Evolutionary conservation across 1,139 yeast species (phyloP), one percentile per base, ranked within the genome.

Genomic region (Blastobotrys proliferans): DNA sequence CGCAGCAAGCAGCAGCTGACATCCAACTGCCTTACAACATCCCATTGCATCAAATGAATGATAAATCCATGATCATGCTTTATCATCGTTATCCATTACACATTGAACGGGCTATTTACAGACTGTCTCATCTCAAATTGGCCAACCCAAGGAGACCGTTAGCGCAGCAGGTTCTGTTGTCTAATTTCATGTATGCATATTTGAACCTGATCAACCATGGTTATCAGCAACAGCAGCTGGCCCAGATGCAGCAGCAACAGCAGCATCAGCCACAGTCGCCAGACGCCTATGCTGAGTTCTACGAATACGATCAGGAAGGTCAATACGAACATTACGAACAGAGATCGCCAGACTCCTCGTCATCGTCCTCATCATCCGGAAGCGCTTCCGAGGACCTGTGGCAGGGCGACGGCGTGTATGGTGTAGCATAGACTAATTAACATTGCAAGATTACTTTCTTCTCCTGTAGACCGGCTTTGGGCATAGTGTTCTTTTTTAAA

Each of bases 171-270:
- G 98, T 92, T 2, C 64, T 92, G 40, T 67, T 92, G 52, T 86
- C 96, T 45, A 94, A 94, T 62, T 92, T 92, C 74, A 92, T 92
- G 98, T 92, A 92, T 62, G 94, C 97, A 0, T 92, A 92, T 65
- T 74, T 92, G 70, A 92, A 92, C 60, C 71, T 92, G 63, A 96
- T 92, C 46, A 94, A 92, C 63, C 97, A 90, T 48, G 69, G 68
- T 28, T 65, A 64, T 50, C 67, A 63, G 49, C 65, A 63, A 51
- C 68, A 64, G 51, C 61, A 60, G 45, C 55, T 53, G 32, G 57
- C 53, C 38, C 53, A 54, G 43, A 52, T 53, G 40, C 50, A 49
- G 44, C 52, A 50, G 40, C 49, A 48, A 40, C 50, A 49, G 45
- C 52, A 51, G 40, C 49, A 48, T 40, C 50, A 49, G 42, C 35